Evolutionary conservation across 257 asterid genomes (phyloP), one percentile per base, ranked within the genome.

Genomic region (Ligustrum vulgare): DNA sequence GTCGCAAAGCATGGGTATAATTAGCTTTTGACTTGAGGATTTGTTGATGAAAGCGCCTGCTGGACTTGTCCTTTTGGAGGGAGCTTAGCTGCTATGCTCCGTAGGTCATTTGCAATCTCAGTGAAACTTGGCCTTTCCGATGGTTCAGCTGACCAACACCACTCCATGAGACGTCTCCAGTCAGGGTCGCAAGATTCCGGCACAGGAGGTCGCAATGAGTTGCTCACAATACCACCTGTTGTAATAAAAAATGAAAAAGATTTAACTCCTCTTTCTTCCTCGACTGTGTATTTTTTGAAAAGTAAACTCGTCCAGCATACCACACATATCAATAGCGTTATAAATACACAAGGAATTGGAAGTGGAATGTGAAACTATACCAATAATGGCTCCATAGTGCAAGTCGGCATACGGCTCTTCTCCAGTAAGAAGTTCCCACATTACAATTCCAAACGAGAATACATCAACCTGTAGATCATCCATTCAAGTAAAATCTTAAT

Each of bases 381-480:
- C 99, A 15, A 95, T 95, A 51, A 95, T 95, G 68, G 98, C 97
- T 25, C 99, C 99, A 47, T 93, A 95, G 84, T 95, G 98, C 87
- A 95, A 83, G 73, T 93, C 97, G 1, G 97, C 88, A 16, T 95
- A 95, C 5, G 99, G 99, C 81, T 95, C 99, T 75, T 93, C 98
- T 39, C 99, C 96, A 0, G 99, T 95, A 22, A 95, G 92, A 77
- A 95, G 96, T 84, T 95, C 99, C 98, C 99, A 95, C 98, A 95
- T 88, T 43, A 93, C 99, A 12, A 95, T 93, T 74, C 99, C 99
- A 78, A 84, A 95, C 35, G 99, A 95, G 41, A 90, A 95, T 36
- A 95, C 97, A 73, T 95, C 99, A 56, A 95, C 99, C 99, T 95
- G 83, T 18, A 31, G 70, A 75, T 9, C 32, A 72, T 10, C 37